Percentiles rank a stretch among this genome's conserved stretches.
Evolutionary conservation across 2,329 filamentous ascomycete species (phyloP).

Genomic region (Pseudocercospora ulei): DNA sequence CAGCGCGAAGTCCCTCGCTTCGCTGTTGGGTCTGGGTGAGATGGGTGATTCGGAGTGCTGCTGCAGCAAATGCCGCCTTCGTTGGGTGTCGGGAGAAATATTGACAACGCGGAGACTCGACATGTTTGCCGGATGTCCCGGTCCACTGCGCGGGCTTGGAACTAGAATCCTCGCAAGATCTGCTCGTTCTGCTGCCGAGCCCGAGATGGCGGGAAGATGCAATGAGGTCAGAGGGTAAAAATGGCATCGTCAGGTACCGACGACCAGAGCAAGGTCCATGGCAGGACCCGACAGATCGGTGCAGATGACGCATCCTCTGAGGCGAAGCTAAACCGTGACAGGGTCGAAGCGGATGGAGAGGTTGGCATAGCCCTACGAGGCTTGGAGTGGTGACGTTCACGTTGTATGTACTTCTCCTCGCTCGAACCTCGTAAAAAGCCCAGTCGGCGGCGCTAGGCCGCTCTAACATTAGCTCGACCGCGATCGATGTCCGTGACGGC

Average conservation of each 20-base stretch:
- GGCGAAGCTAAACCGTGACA: too few species aligned
- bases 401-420: too few species aligned
- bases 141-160: slow-evolving; percentile 12
- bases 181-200: slow-evolving; percentile 5
- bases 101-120: slow-evolving; percentile 18
- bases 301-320: too few species aligned
- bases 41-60: slow-evolving; percentile 3
- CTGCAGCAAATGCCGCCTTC: slow-evolving; percentile 6
- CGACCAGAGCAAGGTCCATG: background rate
- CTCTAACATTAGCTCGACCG: too few species aligned
- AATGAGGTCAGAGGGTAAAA: slow-evolving; percentile 2
- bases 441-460: too few species aligned
- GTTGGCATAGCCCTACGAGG: too few species aligned
- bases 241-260: background rate
- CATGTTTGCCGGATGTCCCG: slow-evolving; percentile 13
- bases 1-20: background rate
- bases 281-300: too few species aligned
- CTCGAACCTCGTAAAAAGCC: too few species aligned
- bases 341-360: too few species aligned
- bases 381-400: too few species aligned
- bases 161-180: background rate
- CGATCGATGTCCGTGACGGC: too few species aligned
- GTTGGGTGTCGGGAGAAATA: slow-evolving; percentile 9
- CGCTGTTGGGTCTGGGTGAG: background rate
- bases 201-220: background rate